Evolutionary conservation across 2,329 filamentous ascomycete genomes (phyloP), one percentile per base, ranked within the genome.

Genomic region (Apiospora phragmitis): DNA sequence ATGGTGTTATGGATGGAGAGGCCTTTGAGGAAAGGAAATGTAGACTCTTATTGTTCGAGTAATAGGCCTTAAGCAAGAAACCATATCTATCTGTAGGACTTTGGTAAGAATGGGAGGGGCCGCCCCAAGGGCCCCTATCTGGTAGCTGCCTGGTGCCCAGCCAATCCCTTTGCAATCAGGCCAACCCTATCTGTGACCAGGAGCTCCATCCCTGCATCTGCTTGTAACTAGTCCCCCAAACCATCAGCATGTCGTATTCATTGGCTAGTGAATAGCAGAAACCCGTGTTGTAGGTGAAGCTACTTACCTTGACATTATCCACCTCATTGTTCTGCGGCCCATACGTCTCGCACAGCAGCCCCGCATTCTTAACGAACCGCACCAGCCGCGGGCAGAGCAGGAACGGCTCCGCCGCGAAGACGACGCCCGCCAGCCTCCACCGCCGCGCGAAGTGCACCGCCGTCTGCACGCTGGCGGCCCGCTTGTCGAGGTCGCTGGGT

Each of bases 371-470:
- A 6, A 81, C 79, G 45, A 78, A 75, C 4, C 69, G 62, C n/a
- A 83, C 75, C 21, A 84, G 75, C 68, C 78, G 71, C 4, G 82
- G 82, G 35, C 78, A 82, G 6, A 79, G 65, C 8, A 83, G 59
- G 18, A 83, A 73, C 59, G 78, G 71, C 51, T 84, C 79, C 4
- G 78, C 79, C 1, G 78, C 77, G 24, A 82, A 74, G 21, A 83
- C 79, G 35, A 84, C 70, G 0, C 83, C 83, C 4, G 76, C 68
- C 11, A 84, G 74, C 11, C 76, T 74, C 81, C 81, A 84, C 42
- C 74, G 70, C 45, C 75, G 76, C 14, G 82, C 81, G 70, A 83
- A 83, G n/a, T 75, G 74, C 26, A 83, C 75, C 1, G 80, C 82
- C 35, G 75, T 74, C 70, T 83, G 79, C 9, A 83, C 69, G 70